Base-by-base conservation (phyloP, 2,329 filamentous ascomycete genomes). In the Fusarium avenaceum region DNA sequence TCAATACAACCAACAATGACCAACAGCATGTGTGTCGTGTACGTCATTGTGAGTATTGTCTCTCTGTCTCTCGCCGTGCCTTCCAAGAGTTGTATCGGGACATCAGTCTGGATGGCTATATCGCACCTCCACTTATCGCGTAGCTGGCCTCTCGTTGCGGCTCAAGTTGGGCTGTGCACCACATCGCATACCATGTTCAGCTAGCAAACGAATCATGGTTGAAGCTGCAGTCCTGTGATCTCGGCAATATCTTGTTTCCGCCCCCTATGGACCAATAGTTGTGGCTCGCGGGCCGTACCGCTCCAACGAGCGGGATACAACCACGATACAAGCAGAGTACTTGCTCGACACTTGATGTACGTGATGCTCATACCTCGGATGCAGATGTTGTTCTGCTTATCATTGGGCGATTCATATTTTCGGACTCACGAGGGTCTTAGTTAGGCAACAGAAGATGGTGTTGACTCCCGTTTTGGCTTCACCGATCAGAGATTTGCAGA, bases 301-400 rank as follows among this genome's bases (percentile, higher is more conserved):
- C 42, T 38, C 38, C n/a, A 22, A 19, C 17, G 39, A 24, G 45
- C 7, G 17, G 20, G 46, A n/a, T 64, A 66, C 17, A 43, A 24
- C 35, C 11, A 19, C n/a, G 46, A n/a, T 64, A 66, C 63, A 66
- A 43, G 33, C 7, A 60, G 38, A 47, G 49, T 66, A 66, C 63
- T 49, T 65, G 14, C 11, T 15, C 40, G 38, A 55, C 35, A 65
- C 55, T 56, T 66, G 19, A 9, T 45, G 15, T 42, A 20, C 8
- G 42, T 32, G 46, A 44, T 26, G 20, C 39, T 28, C 24, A 24
- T 46, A 42, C 43, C 42, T 51, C 14, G 15, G 35, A 61, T 65
- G 49, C 49, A 56, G 26, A 48, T 43, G 3, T 4, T 10, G 9
- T 10, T 42, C 17, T 35, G 9, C 24, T 14, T 20, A n/a, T 51